A percentile compares a stretch with the other conserved stretches of the same genome.
Conservation (phyloP, 129 eudicot genomes). For the Escallonia rubra region DNA sequence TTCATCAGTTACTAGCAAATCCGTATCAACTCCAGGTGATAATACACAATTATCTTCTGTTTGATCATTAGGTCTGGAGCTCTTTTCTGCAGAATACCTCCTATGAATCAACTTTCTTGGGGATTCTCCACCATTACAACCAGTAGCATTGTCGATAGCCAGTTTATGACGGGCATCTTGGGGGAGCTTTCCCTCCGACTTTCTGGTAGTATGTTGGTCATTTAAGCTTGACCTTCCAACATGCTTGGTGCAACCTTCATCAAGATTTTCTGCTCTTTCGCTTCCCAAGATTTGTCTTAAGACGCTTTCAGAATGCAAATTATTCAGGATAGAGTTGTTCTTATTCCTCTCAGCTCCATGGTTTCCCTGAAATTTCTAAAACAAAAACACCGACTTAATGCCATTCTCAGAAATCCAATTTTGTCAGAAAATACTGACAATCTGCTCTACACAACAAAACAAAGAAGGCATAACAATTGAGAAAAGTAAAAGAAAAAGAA, state of each 20-base stretch:
- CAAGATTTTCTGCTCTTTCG: background rate
- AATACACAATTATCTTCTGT: background rate
- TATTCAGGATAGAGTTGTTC: background rate
- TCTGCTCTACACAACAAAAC: too few relatives aligned
- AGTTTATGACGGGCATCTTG: background rate
- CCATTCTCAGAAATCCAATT: background rate
- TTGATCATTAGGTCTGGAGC: constrained; percentile 9
- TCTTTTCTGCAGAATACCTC: background rate
- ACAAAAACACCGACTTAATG: background rate
- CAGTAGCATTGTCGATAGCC: background rate
- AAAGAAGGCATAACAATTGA: too few relatives aligned
- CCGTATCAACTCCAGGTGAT: constrained; percentile 1
- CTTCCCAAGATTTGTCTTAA: background rate
- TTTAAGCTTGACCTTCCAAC: background rate
- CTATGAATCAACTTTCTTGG: background rate
- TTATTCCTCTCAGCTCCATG: background rate
- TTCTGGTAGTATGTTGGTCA: background rate
- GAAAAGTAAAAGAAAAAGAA: too few relatives aligned
- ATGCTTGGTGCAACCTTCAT: constrained; percentile 4
- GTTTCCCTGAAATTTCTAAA: constrained; percentile 15
- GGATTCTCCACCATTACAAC: background rate
- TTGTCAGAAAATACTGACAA: too few relatives aligned
- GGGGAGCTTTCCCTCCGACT: background rate
- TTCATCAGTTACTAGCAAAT: background rate
- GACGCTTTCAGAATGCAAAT: background rate